Percentiles rank a stretch among this genome's conserved stretches.
phyloP scores from a whole-genome alignment of 2,329 filamentous ascomycete genomes.

The Setomelanomma holmii region DNA sequence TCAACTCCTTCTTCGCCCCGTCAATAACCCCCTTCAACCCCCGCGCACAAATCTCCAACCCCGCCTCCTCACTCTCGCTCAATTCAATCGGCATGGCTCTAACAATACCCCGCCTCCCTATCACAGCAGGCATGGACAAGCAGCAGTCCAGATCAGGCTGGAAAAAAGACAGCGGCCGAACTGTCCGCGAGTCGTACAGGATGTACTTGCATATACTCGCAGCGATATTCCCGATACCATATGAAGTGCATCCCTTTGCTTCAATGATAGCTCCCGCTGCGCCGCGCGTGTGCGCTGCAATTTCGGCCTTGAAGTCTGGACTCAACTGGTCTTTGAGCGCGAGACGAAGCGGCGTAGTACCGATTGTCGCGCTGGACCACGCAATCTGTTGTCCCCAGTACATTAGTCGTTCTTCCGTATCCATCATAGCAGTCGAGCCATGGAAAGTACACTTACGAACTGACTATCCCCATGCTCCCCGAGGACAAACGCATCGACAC shows the following conservation, averaged over 20 bases:
- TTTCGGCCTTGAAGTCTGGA: slow-evolving; percentile 38
- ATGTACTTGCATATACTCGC: slow-evolving; percentile 60
- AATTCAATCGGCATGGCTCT: slow-evolving; percentile 47
- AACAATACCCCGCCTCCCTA: slow-evolving; percentile 58
- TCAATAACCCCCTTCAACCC: slow-evolving; percentile 46
- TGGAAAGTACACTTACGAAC: slow-evolving; percentile 40
- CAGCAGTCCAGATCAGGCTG: slow-evolving; percentile 57
- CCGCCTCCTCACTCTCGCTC: slow-evolving; percentile 41
- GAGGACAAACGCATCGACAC: slow-evolving; percentile 55
- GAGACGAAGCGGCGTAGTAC: slow-evolving; percentile 50
- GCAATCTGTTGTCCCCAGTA: slow-evolving; percentile 50
- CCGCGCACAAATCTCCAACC: slow-evolving; percentile 45
- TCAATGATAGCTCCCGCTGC: slow-evolving; percentile 57
- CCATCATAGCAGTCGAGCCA: too few relatives aligned
- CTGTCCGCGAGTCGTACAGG: slow-evolving; percentile 55
- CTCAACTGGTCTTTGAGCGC: slow-evolving; percentile 36
- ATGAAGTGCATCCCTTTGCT: slow-evolving; percentile 59
- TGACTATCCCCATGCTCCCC: slow-evolving; percentile 60
- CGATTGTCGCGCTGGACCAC: slow-evolving; percentile 56
- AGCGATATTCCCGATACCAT: slow-evolving; percentile 59
- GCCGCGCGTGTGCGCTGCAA: slow-evolving; percentile 56
- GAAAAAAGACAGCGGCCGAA: slow-evolving; percentile 59
- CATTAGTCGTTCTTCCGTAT: too few relatives aligned
- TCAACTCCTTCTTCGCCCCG: slow-evolving; percentile 47
- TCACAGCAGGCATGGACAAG: slow-evolving; percentile 58